Evolutionary conservation across 352 stramenopile species (phyloP).

Genomic region (Globisporangium megalacanthum): DNA sequence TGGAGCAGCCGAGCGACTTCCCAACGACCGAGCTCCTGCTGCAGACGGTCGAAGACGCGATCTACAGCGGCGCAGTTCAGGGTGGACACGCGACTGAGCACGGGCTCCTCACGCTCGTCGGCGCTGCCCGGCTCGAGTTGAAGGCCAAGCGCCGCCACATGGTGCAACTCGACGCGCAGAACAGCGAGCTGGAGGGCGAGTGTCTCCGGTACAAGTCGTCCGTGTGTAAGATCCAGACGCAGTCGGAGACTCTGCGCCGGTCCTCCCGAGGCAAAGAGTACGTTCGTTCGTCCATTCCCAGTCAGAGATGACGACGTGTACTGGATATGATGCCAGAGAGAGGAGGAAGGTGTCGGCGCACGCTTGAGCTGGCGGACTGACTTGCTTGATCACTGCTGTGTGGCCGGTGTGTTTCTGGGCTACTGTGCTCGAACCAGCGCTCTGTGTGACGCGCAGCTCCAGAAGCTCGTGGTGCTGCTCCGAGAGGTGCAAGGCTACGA

Average conservation of each 20-base stretch:
- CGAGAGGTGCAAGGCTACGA: conserved; percentile 20
- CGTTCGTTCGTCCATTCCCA: neutral
- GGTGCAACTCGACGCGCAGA: conserved; percentile 7
- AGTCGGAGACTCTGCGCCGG: conserved; percentile 10
- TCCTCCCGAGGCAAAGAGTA: conserved; percentile 13
- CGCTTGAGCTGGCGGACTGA: neutral
- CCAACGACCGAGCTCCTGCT: conserved; percentile 7
- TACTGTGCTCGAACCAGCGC: neutral
- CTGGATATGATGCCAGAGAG: too few relatives aligned
- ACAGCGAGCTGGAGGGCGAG: conserved; percentile 1
- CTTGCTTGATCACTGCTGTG: conserved; percentile 4
- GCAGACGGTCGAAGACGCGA: conserved; percentile 6
- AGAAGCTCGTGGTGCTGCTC: conserved; percentile 32
- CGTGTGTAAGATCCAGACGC: conserved; percentile 11
- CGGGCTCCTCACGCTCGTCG: conserved; percentile 6
- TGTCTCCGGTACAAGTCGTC: conserved; percentile 7
- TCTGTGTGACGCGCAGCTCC: conserved; percentile 25
- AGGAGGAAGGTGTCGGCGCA: neutral
- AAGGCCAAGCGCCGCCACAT: conserved; percentile 3
- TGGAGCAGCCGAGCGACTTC: neutral
- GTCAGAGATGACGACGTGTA: too few relatives aligned
- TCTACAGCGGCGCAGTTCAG: conserved; percentile 8
- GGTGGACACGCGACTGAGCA: conserved; percentile 3
- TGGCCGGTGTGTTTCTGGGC: neutral
- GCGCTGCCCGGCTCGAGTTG: conserved; percentile 8